These are phyloP conservation scores for Aspergillus viridinutans DNA, from an alignment of 2,329 filamentous ascomycete genomes.

Conservation along the genomic window DNA sequence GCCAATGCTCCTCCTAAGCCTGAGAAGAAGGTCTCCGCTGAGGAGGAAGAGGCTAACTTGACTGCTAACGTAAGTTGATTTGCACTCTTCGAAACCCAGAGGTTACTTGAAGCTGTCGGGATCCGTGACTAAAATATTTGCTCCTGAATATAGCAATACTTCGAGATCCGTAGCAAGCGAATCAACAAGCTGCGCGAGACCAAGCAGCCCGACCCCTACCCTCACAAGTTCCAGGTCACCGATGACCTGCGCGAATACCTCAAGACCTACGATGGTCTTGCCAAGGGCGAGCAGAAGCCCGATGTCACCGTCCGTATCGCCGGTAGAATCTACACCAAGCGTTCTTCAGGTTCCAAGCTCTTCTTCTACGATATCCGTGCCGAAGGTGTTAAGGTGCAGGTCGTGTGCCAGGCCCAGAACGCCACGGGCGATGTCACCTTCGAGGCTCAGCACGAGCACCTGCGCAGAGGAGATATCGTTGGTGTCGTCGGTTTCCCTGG, in stretches of 20 bases:
- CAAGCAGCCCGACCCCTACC: slow-evolving; percentile 78
- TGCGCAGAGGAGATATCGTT: slow-evolving; percentile 89
- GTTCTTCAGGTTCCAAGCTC: slow-evolving; percentile 75
- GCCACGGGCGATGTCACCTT: slow-evolving; percentile 67
- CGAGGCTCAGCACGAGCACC: slow-evolving; percentile 80
- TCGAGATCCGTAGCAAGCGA: slow-evolving; percentile 84
- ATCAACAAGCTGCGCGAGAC: slow-evolving; percentile 72
- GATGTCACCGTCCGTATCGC: slow-evolving; percentile 73
- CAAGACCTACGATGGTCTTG: slow-evolving; percentile 68
- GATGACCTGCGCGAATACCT: slow-evolving; percentile 78
- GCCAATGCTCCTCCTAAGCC: slow-evolving; percentile 60
- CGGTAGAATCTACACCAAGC: slow-evolving; percentile 85
- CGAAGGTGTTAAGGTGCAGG: slow-evolving; percentile 75
- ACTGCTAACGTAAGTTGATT: slow-evolving; percentile 62
- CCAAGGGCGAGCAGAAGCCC: slow-evolving; percentile 79
- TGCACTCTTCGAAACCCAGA: background rate
- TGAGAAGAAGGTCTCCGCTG: slow-evolving; percentile 57
- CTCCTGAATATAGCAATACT: slow-evolving; percentile 65
- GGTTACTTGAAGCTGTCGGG: background rate
- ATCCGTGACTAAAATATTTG: slow-evolving; percentile 7
- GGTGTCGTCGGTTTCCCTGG: slow-evolving; percentile 81
- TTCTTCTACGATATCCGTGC: slow-evolving; percentile 85
- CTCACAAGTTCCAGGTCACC: slow-evolving; percentile 87
- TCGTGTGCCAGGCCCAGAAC: slow-evolving; percentile 86
- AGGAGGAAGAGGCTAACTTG: slow-evolving; percentile 67